A percentile compares a stretch with the other conserved stretches of the same genome.
These are phyloP conservation scores for Atkinsonella hypoxylon DNA, from an alignment of 2,329 filamentous ascomycete species.

Conservation along the genomic window DNA sequence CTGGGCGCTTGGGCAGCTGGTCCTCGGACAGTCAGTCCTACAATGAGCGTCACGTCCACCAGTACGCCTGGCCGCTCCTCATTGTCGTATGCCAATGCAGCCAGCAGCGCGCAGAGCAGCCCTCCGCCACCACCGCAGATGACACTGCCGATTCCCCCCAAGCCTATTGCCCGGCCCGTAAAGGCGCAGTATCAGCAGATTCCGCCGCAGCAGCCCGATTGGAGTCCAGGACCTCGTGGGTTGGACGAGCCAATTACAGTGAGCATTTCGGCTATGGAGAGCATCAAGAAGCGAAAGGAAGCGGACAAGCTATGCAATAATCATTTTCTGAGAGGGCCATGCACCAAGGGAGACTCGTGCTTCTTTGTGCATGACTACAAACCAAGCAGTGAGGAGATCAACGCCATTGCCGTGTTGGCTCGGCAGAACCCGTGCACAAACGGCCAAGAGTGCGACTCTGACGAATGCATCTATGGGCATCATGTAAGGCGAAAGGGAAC, in stretches of 20 bases:
- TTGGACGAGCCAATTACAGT: slow-evolving; percentile 39
- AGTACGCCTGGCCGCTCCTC: slow-evolving; percentile 5
- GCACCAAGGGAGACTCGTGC: slow-evolving; percentile 41
- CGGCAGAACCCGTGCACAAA: slow-evolving; percentile 45
- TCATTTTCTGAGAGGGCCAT: slow-evolving; percentile 46
- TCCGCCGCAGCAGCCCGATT: slow-evolving; percentile 23
- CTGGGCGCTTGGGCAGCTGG: slow-evolving; percentile 9
- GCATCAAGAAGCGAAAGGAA: slow-evolving; percentile 43
- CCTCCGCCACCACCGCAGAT: slow-evolving; percentile 27
- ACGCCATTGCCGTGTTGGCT: slow-evolving; percentile 42
- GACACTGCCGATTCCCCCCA: slow-evolving; percentile 27
- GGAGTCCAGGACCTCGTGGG: slow-evolving; percentile 43
- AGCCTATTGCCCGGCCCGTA: slow-evolving; percentile 7
- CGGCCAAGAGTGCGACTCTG: slow-evolving; percentile 44
- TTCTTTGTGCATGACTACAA: slow-evolving; percentile 45
- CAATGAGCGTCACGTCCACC: slow-evolving; percentile 8
- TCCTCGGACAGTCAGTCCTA: slow-evolving; percentile 8
- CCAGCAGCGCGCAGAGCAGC: slow-evolving; percentile 25
- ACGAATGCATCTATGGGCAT: slow-evolving; percentile 52
- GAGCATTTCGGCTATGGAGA: slow-evolving; percentile 34
- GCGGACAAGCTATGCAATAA: slow-evolving; percentile 50
- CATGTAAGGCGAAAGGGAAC: slow-evolving; percentile 45
- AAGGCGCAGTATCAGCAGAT: slow-evolving; percentile 13
- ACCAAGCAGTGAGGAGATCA: slow-evolving; percentile 40
- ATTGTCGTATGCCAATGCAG: slow-evolving; percentile 27